Conservation (phyloP, 208 protist species). For the Eutreptiella sp. region DNA sequence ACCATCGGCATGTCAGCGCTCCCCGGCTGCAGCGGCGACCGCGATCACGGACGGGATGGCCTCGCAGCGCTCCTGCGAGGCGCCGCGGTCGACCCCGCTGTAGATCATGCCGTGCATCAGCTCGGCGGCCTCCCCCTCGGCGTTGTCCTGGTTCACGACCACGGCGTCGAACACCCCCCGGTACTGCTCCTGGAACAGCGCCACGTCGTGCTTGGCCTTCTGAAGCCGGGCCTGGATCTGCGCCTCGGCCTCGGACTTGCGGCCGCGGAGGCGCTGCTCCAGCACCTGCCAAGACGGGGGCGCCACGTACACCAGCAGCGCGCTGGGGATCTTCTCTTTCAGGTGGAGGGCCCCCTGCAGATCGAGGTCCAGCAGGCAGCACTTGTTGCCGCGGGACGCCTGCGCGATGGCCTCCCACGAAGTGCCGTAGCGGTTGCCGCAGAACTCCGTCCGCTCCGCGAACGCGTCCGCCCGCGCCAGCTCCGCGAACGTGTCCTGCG, state of each 20-base stretch:
- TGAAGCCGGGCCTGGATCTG: slow-evolving; percentile 52
- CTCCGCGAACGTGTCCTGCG: slow-evolving; percentile 42
- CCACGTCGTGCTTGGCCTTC: slow-evolving; percentile 50
- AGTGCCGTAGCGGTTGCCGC: slow-evolving; percentile 76
- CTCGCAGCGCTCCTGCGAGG: too few species aligned
- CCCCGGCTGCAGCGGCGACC: too few species aligned
- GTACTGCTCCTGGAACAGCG: slow-evolving; percentile 46
- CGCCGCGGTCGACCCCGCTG: too few species aligned
- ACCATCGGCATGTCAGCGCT: too few species aligned
- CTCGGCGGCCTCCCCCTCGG: too few species aligned
- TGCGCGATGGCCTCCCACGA: slow-evolving; percentile 51
- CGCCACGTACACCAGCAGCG: slow-evolving; percentile 62
- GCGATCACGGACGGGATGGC: too few species aligned
- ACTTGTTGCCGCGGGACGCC: slow-evolving; percentile 41
- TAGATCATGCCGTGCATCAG: too few species aligned
- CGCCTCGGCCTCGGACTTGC: slow-evolving; percentile 67
- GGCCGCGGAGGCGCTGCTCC: slow-evolving; percentile 56
- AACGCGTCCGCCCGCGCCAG: slow-evolving; percentile 53
- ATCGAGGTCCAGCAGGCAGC: slow-evolving; percentile 73
- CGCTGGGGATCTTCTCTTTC: slow-evolving; percentile 12
- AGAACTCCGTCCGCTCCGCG: slow-evolving; percentile 63
- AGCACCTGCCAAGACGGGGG: slow-evolving; percentile 55
- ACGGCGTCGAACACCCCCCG: too few species aligned
- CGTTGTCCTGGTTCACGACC: too few species aligned
- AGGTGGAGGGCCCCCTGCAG: slow-evolving; percentile 62